Conservation (phyloP, 331 rosid species). For the Telfairia occidentalis region DNA sequence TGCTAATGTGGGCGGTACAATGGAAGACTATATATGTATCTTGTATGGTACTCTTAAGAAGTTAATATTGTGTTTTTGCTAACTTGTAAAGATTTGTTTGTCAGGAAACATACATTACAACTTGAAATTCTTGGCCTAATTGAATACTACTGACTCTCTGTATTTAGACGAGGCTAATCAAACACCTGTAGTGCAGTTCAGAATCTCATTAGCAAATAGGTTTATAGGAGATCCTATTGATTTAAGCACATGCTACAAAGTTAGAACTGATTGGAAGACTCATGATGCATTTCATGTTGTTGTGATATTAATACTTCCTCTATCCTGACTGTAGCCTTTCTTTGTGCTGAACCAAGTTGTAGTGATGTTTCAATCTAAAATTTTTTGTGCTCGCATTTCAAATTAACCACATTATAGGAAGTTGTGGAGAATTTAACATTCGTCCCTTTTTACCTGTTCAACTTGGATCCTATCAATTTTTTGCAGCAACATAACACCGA, state of each 20-base stretch:
- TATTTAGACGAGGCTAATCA: neutral
- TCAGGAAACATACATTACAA: neutral
- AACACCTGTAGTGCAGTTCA: neutral
- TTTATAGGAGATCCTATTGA: neutral
- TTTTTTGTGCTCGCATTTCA: neutral
- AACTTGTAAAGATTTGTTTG: neutral
- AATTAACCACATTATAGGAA: neutral
- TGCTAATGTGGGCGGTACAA: too few species aligned
- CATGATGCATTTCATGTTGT: neutral
- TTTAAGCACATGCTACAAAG: neutral
- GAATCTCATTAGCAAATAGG: neutral
- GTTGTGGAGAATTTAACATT: neutral
- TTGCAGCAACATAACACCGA: slow-evolving; percentile 70
- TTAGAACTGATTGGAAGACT: neutral
- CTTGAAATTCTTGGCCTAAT: neutral
- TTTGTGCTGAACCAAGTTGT: neutral
- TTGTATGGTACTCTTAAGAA: neutral
- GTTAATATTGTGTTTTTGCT: neutral
- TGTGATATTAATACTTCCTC: slow-evolving; percentile 3
- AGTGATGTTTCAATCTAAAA: neutral
- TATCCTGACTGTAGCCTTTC: neutral
- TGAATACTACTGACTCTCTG: neutral
- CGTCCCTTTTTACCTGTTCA: neutral
- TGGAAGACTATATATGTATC: neutral
- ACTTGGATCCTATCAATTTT: slow-evolving; percentile 2